These are phyloP conservation scores for Hypoxylon rubiginosum DNA, from an alignment of 2,329 filamentous ascomycete genomes.

Conservation along the genomic window DNA sequence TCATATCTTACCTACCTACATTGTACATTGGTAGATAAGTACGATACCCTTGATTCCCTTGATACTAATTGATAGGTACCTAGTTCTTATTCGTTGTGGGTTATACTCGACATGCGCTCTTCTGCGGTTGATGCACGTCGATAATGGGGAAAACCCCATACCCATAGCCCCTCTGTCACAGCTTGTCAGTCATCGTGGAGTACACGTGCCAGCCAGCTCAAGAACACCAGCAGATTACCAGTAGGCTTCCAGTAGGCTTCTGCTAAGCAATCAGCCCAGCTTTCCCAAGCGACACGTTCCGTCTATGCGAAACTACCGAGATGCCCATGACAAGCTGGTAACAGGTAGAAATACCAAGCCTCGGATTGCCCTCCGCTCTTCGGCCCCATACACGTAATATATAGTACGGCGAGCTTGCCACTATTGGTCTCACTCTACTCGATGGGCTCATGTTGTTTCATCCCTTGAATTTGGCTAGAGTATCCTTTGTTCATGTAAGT, in stretches of 20 bases:
- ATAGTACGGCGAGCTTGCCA: slow-evolving; percentile 1
- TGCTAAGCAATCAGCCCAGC: neutral
- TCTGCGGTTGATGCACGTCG: neutral
- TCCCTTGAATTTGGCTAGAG: slow-evolving; percentile 77
- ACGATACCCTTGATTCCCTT: neutral
- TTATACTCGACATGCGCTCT: neutral
- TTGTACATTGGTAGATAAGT: no score
- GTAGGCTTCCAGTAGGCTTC: neutral
- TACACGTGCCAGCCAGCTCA: neutral
- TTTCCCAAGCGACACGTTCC: slow-evolving; percentile 1
- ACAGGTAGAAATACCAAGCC: neutral
- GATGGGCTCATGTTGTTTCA: slow-evolving; percentile 54
- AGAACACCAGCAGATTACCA: neutral
- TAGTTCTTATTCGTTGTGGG: neutral
- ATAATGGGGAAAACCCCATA: neutral
- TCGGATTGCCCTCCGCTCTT: neutral
- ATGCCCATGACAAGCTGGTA: neutral
- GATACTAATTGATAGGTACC: neutral
- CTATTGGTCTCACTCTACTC: slow-evolving; percentile 2
- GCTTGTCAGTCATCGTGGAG: neutral
- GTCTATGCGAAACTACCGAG: slow-evolving; percentile 2
- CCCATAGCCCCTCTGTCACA: neutral
- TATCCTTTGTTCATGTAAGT: slow-evolving; percentile 61
- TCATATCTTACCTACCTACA: neutral
- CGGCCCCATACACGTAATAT: neutral